A percentile compares a stretch with the other conserved stretches of the same genome.
phyloP scores from a whole-genome alignment of 805 yeast species.

The Yamadazyma scolyti region DNA sequence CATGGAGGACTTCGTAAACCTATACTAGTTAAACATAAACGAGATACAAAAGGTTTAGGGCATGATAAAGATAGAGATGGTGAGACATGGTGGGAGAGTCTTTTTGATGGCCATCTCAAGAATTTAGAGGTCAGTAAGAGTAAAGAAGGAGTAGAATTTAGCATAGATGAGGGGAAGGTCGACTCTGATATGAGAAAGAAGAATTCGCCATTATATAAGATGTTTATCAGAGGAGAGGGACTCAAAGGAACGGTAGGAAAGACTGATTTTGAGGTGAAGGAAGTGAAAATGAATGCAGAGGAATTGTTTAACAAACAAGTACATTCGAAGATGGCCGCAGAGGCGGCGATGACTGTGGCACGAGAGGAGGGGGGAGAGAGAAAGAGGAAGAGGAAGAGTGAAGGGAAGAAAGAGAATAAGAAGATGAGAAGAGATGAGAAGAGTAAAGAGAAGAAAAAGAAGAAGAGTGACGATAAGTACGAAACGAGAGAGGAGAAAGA shows the following conservation, averaged over 20 bases:
- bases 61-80: slow-evolving; percentile 63
- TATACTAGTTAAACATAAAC: slow-evolving; percentile 83
- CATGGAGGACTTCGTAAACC: slow-evolving; percentile 83
- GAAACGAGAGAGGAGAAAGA: slow-evolving; percentile 17
- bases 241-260: slow-evolving; percentile 68
- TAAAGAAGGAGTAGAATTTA: slow-evolving; percentile 43
- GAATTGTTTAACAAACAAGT: slow-evolving; percentile 11
- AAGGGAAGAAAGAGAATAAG: slow-evolving; percentile 17
- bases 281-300: slow-evolving; percentile 11
- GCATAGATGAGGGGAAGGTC: slow-evolving; percentile 46
- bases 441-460: slow-evolving; percentile 16
- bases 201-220: slow-evolving; percentile 70
- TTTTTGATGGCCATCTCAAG: slow-evolving; percentile 91
- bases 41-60: slow-evolving; percentile 88
- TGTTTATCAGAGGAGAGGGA: slow-evolving; percentile 88
- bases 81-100: slow-evolving; percentile 95
- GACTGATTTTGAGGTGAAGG: slow-evolving; percentile 12
- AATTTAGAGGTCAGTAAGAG: slow-evolving; percentile 55
- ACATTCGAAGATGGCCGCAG: slow-evolving; percentile 17
- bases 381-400: slow-evolving; percentile 19
- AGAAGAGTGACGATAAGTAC: slow-evolving; percentile 19
- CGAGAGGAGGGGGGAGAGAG: slow-evolving; percentile 20
- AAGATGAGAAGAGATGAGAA: slow-evolving; percentile 20
- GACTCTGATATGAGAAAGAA: slow-evolving; percentile 46
- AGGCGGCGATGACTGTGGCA: too few species aligned